Base-by-base conservation (phyloP, 2,329 filamentous ascomycete genomes). In the Salinomyces thailandicus region DNA sequence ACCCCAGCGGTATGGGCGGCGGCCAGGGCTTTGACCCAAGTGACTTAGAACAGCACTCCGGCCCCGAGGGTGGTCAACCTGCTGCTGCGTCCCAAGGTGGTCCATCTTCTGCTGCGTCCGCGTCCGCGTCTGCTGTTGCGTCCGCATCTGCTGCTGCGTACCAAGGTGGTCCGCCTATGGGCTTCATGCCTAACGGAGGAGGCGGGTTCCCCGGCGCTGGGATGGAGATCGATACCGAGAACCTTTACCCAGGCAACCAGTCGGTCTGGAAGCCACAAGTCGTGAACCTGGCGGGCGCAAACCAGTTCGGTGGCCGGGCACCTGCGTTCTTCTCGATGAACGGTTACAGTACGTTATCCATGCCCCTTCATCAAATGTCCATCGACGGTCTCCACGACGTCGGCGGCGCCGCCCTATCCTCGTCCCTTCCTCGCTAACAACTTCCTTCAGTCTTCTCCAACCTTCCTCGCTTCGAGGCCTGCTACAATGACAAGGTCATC, bases 381-480 rank as follows among this genome's bases (percentile, higher is more conserved):
- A n/a, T n/a, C n/a, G n/a, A n/a, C n/a, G n/a, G n/a, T n/a, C n/a
- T n/a, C n/a, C n/a, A n/a, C n/a, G n/a, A n/a, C n/a, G n/a, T n/a
- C n/a, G n/a, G n/a, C n/a, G n/a, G n/a, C n/a, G n/a, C n/a, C n/a
- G n/a, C n/a, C n/a, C n/a, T n/a, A n/a, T n/a, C n/a, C n/a, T n/a
- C n/a, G n/a, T n/a, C n/a, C 22, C 12, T 26, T 26, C 22, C 12
- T 12, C 22, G 9, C 9, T 8, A 9, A 8, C 8, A 26, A 26
- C 22, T 26, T 26, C 22, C 12, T 8, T 42, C 40, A 33, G 43
- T 56, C 27, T 51, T 51, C 33, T 43, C 43, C 33, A 56, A 56
- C 38, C 47, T 44, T 18, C 52, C 53, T 7, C 38, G 45, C 8
- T 55, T 52, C 42, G 44, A 55, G 28, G 55, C 54, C 49, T 56